Evolutionary conservation across 768 basidiomycete genomes (phyloP).

Genomic region (Naganishia antarctica): DNA sequence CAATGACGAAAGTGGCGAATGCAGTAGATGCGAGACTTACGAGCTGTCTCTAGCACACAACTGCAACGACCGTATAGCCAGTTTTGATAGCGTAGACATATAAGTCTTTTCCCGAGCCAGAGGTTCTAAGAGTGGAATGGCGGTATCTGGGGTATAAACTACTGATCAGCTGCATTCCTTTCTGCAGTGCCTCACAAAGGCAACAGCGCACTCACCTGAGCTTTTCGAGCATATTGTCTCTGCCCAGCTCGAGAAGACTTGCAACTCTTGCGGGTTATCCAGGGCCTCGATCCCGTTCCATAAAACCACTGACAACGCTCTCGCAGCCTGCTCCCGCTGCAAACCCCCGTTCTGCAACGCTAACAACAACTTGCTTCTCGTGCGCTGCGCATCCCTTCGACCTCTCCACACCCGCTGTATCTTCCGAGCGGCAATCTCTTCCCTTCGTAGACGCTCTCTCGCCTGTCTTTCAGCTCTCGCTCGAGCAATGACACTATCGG

Average conservation of each 20-base stretch:
- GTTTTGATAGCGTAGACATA: constrained; percentile 24
- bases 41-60: constrained; percentile 12
- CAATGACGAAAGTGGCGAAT: background rate
- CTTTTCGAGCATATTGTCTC: constrained; percentile 11
- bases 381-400: constrained; percentile 22
- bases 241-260: constrained; percentile 16
- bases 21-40: background rate
- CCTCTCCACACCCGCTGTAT: constrained; percentile 45
- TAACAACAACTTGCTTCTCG: constrained; percentile 26
- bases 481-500: constrained; percentile 33
- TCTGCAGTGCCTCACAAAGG: background rate
- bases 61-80: constrained; percentile 26
- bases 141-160: background rate
- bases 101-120: constrained; percentile 22
- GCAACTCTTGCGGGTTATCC: constrained; percentile 2
- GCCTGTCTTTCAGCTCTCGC: constrained; percentile 40
- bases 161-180: background rate
- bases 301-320: constrained; percentile 30
- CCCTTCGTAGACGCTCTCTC: constrained; percentile 34
- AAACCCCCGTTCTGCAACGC: constrained; percentile 23
- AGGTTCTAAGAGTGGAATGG: constrained; percentile 10
- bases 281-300: constrained; percentile 24
- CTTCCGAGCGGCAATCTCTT: constrained; percentile 31
- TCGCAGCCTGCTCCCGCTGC: constrained; percentile 23
- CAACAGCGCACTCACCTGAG: constrained; percentile 7